Percentiles rank a stretch among this genome's conserved stretches.
Evolutionary conservation across 129 eudicot species (phyloP).

Genomic region (Lonicera japonica): DNA sequence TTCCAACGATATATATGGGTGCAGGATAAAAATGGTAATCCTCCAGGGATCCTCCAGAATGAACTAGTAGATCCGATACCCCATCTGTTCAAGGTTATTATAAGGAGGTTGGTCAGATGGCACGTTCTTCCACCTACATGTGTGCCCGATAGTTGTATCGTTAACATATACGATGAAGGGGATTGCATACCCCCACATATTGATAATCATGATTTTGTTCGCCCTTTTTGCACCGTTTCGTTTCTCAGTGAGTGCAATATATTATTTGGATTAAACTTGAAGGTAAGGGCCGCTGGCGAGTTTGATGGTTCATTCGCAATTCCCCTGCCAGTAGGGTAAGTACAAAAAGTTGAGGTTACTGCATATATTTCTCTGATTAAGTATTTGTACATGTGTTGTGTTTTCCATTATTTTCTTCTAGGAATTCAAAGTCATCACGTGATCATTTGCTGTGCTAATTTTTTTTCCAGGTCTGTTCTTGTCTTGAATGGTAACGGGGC

Average conservation of each 20-base stretch:
- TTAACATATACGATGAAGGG: conserved; percentile 83
- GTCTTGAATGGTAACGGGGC: conserved; percentile 89
- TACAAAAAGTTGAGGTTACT: background rate
- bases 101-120: conserved; percentile 83
- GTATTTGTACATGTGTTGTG: background rate
- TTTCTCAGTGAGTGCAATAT: conserved; percentile 90
- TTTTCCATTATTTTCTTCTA: background rate
- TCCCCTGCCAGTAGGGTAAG: conserved; percentile 89
- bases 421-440: background rate
- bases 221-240: conserved; percentile 96
- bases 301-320: conserved; percentile 65
- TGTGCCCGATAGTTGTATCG: conserved; percentile 97
- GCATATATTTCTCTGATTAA: background rate
- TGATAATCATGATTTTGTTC: conserved; percentile 86
- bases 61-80: conserved; percentile 82
- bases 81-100: conserved; percentile 63
- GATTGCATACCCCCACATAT: conserved; percentile 99
- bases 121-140: conserved; percentile 83
- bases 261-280: conserved; percentile 69
- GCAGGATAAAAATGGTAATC: conserved; percentile 90
- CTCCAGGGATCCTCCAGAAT: conserved; percentile 79
- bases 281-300: conserved; percentile 71
- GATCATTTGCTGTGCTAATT: conserved; percentile 1
- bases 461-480: conserved; percentile 68
- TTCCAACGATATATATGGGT: background rate